phyloP scores from a whole-genome alignment of 1,284 basidiomycete genomes.

The Ceratobasidium papillatum region DNA sequence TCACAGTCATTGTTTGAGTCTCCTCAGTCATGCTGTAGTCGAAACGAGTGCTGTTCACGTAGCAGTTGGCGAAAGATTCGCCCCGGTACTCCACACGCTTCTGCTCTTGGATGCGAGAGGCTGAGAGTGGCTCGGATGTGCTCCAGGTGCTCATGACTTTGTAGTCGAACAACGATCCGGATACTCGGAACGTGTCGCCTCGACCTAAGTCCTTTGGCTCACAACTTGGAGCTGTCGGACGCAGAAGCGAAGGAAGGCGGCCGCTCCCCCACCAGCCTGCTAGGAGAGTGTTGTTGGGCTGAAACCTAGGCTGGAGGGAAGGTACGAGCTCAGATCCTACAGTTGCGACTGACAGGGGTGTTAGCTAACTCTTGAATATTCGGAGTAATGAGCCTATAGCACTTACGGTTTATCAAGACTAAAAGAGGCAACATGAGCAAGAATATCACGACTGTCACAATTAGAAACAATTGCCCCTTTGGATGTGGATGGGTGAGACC shows the following conservation, averaged over 20 bases:
- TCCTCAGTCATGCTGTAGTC: conserved; percentile 10
- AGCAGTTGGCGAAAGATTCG: neutral
- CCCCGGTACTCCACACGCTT: conserved; percentile 11
- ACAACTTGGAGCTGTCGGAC: neutral
- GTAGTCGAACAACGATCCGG: conserved; percentile 23
- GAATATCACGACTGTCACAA: conserved; percentile 2
- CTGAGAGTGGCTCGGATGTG: neutral
- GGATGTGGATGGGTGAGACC: conserved; percentile 12
- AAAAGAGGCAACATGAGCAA: neutral
- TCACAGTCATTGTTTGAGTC: conserved; percentile 24
- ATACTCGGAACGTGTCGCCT: conserved; percentile 9
- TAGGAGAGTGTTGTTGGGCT: neutral
- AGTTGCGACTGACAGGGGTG: neutral
- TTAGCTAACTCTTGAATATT: too few species aligned
- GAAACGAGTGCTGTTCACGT: neutral
- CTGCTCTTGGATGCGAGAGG: neutral
- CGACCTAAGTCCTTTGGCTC: conserved; percentile 8
- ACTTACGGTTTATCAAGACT: conserved; percentile 23
- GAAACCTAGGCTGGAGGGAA: neutral
- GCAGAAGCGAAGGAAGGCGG: neutral
- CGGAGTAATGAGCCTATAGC: too few species aligned
- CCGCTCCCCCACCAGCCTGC: neutral
- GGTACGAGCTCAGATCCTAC: conserved; percentile 12
- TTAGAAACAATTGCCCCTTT: neutral
- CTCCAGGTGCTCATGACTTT: conserved; percentile 19